Conservation (phyloP, 2,329 filamentous ascomycete species). For the Sclerotiophoma versabilis region DNA sequence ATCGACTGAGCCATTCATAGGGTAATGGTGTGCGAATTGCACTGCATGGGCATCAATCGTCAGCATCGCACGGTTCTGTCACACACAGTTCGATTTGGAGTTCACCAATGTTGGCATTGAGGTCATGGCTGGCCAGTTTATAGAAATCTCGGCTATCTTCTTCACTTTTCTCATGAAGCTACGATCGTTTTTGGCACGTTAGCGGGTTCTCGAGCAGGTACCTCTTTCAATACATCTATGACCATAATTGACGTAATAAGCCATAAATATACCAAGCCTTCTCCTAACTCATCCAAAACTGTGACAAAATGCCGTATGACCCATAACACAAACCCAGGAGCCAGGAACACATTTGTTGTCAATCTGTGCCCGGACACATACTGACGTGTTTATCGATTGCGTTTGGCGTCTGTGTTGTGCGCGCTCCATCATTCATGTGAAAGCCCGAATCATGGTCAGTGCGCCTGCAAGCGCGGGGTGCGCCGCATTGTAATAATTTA, state of each 20-base stretch:
- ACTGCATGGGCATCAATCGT: background rate
- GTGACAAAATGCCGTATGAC: background rate
- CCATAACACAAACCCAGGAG: background rate
- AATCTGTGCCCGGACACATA: background rate
- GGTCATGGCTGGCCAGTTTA: conserved; percentile 1
- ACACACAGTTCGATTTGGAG: background rate
- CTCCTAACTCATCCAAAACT: background rate
- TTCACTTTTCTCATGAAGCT: background rate
- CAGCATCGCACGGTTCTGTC: background rate
- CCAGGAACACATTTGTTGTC: background rate
- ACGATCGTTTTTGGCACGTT: too few relatives aligned
- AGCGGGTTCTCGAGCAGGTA: too few relatives aligned
- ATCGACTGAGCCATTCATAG: conserved; percentile 6
- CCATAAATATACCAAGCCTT: background rate
- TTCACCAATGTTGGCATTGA: conserved; percentile 4
- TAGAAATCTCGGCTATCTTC: background rate
- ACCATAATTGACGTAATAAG: conserved; percentile 2
- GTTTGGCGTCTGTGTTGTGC: conserved; percentile 1
- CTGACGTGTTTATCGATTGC: conserved; percentile 11
- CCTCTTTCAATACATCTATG: background rate
- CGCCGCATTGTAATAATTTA: too few relatives aligned
- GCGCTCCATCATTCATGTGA: conserved; percentile 12
- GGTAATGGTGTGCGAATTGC: background rate
- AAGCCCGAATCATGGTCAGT: too few relatives aligned
- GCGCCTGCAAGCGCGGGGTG: too few relatives aligned